Base-by-base conservation (phyloP, 2,329 filamentous ascomycete species). In the Exophiala xenobiotica region DNA sequence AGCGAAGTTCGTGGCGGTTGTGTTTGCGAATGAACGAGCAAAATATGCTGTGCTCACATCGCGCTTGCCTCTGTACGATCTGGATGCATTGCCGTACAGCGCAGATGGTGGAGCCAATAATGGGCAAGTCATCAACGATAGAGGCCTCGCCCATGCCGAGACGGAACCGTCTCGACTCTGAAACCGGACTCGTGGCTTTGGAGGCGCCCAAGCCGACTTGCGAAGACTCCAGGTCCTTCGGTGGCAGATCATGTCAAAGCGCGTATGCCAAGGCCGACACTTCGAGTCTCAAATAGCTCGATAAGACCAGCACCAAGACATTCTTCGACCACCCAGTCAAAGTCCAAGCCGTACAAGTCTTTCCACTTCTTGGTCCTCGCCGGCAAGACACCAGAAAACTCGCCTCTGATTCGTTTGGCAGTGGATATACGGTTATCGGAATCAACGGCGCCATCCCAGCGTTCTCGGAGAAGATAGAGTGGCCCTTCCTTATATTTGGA, bases 281-380 rank as follows among this genome's bases (percentile, higher is more conserved):
- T 82, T 14, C 81, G 77, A 4, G 82, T 86, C 59, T 83, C 78
- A 60, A 86, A 86, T 6, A 81, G 61, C 65, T 86, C 81, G 8
- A 85, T 70, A 20, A 83, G 61, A 2, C 82, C 82, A 18, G 78
- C 76, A 1, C 82, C 82, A 12, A 85, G 63, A 54, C 79, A 79
- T 62, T 85, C 81, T 53, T 80, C 80, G 29, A 85, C 58, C 6
- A 79, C 72, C 80, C 80, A 85, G 23, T 79, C 76, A 58, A 85
- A 85, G 20, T 70, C 68, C 67, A 84, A 67, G 0, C 82, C 82
- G 56, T 78, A 77, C 38, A 84, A 77, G 9, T 74, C 68, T 61
- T 76, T 82, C 82, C 82, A 86, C 63, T 82, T 83, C 67, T 78
- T 82, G 12, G 82, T 85, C 59, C 76, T 74, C 0, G 80, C 80